Evolutionary conservation across 768 basidiomycete species (phyloP).

Genomic region (Mycena rebaudengoi): DNA sequence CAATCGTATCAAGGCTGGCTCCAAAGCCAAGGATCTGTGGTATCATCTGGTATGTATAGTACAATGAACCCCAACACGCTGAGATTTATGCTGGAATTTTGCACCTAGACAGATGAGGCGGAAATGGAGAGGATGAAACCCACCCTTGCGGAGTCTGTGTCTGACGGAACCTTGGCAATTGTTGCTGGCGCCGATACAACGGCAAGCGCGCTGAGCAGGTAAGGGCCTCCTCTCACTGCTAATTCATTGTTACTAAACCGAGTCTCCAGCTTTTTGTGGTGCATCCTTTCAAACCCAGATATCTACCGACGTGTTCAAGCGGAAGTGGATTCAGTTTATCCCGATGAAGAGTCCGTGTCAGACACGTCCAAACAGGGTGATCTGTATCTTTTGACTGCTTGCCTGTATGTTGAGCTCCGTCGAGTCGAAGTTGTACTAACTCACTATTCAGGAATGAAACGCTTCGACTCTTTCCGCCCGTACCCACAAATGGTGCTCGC

Average conservation of each 20-base stretch:
- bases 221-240: neutral
- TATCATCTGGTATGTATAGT: conserved; percentile 42
- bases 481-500: conserved; percentile 51
- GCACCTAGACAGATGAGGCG: conserved; percentile 48
- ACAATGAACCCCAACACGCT: too few species aligned
- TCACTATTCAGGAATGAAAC: conserved; percentile 52
- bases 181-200: conserved; percentile 54
- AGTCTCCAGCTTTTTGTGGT: conserved; percentile 36
- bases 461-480: conserved; percentile 57
- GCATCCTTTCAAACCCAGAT: conserved; percentile 40
- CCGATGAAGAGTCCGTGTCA: conserved; percentile 29
- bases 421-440: neutral
- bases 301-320: conserved; percentile 39
- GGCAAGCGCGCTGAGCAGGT: conserved; percentile 35
- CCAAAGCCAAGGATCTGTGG: conserved; percentile 55
- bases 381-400: conserved; percentile 43
- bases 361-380: conserved; percentile 34
- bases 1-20: neutral
- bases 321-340: conserved; percentile 40
- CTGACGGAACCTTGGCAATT: conserved; percentile 47
- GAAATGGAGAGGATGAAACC: conserved; percentile 41
- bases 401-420: conserved; percentile 37
- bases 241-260: neutral
- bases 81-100: too few species aligned
- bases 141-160: conserved; percentile 40